Conservation (phyloP, 257 asterid genomes). For the Fraxinus pennsylvanica region DNA sequence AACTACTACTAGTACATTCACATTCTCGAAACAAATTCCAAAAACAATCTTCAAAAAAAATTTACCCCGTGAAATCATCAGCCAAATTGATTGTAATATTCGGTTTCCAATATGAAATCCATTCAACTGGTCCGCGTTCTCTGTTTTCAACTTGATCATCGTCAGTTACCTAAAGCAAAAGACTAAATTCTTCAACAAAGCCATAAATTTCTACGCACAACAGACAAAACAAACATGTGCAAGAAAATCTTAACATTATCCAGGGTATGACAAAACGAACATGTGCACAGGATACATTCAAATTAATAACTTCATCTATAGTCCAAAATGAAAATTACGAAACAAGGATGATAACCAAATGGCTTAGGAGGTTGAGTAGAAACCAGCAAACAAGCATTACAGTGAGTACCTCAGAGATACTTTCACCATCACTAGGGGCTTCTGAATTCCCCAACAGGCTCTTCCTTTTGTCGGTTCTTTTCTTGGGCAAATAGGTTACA, state of each 20-base stretch:
- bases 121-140: conserved; percentile 66
- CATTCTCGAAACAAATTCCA: conserved; percentile 10
- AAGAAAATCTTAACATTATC: not conserved
- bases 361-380: not conserved
- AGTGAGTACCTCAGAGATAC: conserved; percentile 42
- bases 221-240: not conserved
- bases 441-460: conserved; percentile 67
- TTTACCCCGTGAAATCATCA: conserved; percentile 90
- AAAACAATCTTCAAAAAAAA: conserved; percentile 17
- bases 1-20: not conserved
- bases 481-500: conserved; percentile 76
- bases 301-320: not conserved
- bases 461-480: conserved; percentile 76
- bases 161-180: conserved; percentile 55
- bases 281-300: not conserved
- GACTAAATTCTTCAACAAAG: conserved; percentile 15
- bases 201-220: conserved; percentile 16
- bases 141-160: conserved; percentile 54
- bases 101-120: conserved; percentile 94
- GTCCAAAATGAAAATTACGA: not conserved
- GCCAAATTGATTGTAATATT: conserved; percentile 89
- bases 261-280: not conserved
- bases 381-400: conserved; percentile 20
- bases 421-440: conserved; percentile 41
- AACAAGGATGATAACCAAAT: conserved; percentile 2